Evolutionary conservation across 441 rosid species (phyloP), one percentile per base, ranked within the genome.

Genomic region (Brassica balearica): DNA sequence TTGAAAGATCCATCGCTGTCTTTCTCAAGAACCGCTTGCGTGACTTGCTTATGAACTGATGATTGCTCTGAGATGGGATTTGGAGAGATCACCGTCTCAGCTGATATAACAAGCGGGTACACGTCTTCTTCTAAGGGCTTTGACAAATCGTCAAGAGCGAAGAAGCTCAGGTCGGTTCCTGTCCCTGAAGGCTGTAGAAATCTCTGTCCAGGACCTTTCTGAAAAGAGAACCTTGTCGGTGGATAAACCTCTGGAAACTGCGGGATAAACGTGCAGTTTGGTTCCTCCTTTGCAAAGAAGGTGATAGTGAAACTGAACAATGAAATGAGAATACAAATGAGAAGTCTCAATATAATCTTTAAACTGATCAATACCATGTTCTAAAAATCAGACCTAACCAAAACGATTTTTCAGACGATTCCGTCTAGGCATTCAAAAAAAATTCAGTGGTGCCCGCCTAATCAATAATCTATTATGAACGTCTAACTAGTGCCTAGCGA

Each of bases 21-120:
- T 79, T 86, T 92, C 78, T 87, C 89, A 3, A 94, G 80, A 41
- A 94, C 90, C 51, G 95, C 94, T 82, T 87, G 97, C 65, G 96
- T 91, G 79, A 87, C 86, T 87, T 96, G 99, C 92, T 86, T 87
- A 80, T 89, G 87, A 64, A 87, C 76, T 74, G 87, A 76, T 46
- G 82, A 70, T 29, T 85, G 77, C 67, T 78, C 83, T 19, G 85
- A 58, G 29, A 36, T 71, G 8, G 76, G 84, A 82, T 61, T 86
- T 74, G 3, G 66, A 12, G 85, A 77, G 68, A 68, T 23, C 27
- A 80, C 56, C 27, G 98, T 86, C 82, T 90, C 98, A 56, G 97
- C 95, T 79, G 88, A 87, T 82, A 96, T 90, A 46, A 96, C 96
- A 74, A 96, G 97, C 10, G 99, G 99, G 67, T 90, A 92, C 48